phyloP scores from a whole-genome alignment of 2,329 filamentous ascomycete species.

The Aspergillus sp. region DNA sequence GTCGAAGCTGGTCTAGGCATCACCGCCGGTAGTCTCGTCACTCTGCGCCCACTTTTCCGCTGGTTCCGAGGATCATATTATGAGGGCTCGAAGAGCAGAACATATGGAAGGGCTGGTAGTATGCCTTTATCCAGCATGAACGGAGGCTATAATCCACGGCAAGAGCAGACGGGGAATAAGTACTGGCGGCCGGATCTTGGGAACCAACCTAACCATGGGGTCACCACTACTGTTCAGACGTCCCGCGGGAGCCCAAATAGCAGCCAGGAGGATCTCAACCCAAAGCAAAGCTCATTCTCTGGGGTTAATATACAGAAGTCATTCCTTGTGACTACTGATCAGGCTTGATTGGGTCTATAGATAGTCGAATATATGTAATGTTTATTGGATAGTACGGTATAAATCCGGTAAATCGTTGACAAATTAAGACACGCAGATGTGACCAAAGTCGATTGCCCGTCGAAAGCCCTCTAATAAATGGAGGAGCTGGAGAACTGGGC shows the following conservation, averaged over 20 bases:
- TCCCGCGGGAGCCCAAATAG: constrained; percentile 27
- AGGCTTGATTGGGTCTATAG: constrained; percentile 10
- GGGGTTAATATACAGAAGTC: constrained; percentile 38
- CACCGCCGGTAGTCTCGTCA: constrained; percentile 49
- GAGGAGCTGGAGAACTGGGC: no score
- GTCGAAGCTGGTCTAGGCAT: constrained; percentile 43
- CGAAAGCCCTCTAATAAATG: no score
- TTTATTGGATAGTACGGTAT: not conserved
- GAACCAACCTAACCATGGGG: constrained; percentile 23
- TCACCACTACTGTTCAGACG: constrained; percentile 31
- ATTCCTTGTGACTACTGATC: constrained; percentile 31
- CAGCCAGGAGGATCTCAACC: constrained; percentile 36
- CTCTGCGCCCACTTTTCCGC: constrained; percentile 50
- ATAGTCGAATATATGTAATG: not conserved
- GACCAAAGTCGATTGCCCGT: no score
- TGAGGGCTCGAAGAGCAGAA: constrained; percentile 23
- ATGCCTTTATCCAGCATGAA: constrained; percentile 33
- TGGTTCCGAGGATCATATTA: constrained; percentile 34
- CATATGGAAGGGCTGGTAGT: constrained; percentile 23
- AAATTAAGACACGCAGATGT: no score
- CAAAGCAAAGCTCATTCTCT: constrained; percentile 21
- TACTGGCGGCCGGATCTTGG: constrained; percentile 35
- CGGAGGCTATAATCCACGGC: constrained; percentile 15
- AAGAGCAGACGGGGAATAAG: constrained; percentile 21
- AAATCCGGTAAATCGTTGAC: not conserved